Conservation (phyloP, 192 early-diverging fungal genomes). For the Neocallimastix lanati region DNA sequence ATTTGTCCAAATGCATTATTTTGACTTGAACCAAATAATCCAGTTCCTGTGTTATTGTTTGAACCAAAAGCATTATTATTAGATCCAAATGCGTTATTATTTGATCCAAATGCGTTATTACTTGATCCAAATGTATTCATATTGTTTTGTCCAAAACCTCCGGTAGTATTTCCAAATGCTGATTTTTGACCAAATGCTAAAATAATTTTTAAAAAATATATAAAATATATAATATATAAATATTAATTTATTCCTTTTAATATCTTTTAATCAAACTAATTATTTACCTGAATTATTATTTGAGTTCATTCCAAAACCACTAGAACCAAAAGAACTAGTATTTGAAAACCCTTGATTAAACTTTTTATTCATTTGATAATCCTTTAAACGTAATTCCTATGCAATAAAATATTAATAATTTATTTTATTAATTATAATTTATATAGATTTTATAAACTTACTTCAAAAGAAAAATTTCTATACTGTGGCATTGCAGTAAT, state of each 20-base stretch:
- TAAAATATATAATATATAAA: not conserved
- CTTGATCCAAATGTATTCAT: not conserved
- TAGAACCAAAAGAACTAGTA: not conserved
- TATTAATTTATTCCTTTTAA: too few relatives aligned
- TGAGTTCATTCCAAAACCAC: not conserved
- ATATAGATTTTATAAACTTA: not conserved
- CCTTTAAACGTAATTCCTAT: not conserved
- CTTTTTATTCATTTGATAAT: not conserved
- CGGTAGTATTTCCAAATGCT: not conserved
- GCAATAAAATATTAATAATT: too few relatives aligned
- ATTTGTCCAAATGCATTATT: too few relatives aligned
- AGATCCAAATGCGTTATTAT: not conserved
- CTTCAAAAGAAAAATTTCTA: conserved; percentile 67
- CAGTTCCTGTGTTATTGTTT: not conserved
- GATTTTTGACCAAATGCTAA: not conserved
- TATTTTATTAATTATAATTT: too few relatives aligned
- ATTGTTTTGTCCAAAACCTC: not conserved
- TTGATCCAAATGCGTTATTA: not conserved
- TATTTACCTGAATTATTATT: not conserved
- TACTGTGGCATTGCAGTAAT: conserved; percentile 78
- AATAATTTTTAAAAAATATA: not conserved
- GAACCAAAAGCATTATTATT: not conserved
- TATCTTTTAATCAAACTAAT: too few relatives aligned
- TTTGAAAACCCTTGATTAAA: not conserved
- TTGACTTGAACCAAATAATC: too few relatives aligned